phyloP scores from a whole-genome alignment of 371 early-diverging fungal genomes.

The Apophysomyces trapeziformis region DNA sequence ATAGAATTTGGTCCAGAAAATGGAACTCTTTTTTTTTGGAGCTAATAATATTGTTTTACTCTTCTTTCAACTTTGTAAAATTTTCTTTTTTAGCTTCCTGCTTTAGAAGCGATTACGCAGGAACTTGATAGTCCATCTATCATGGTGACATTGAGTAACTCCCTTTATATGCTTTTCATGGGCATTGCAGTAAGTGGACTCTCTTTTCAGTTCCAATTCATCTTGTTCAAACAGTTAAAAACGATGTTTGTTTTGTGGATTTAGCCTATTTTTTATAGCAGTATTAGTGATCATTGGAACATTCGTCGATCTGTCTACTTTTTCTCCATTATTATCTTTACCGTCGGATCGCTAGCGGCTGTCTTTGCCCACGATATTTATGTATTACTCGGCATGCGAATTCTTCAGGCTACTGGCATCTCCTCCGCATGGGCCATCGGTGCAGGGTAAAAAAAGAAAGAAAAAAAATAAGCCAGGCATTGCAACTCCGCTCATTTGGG shows the following conservation, averaged over 20 bases:
- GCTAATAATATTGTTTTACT: background rate
- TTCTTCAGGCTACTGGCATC: conserved; percentile 75
- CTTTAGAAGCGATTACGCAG: conserved; percentile 43
- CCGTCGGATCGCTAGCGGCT: conserved; percentile 69
- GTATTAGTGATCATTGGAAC: conserved; percentile 72
- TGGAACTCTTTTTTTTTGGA: too few relatives aligned
- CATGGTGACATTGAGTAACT: conserved; percentile 61
- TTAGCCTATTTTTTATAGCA: conserved; percentile 69
- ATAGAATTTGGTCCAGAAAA: too few relatives aligned
- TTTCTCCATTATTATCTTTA: conserved; percentile 62
- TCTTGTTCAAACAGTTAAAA: background rate
- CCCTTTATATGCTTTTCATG: conserved; percentile 67
- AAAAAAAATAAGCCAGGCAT: background rate
- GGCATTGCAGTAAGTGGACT: conserved; percentile 52
- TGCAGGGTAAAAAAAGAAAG: conserved; percentile 53
- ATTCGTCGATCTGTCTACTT: conserved; percentile 70
- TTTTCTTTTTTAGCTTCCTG: conserved; percentile 43
- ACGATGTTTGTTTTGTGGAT: background rate
- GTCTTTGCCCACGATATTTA: conserved; percentile 63
- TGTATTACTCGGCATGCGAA: conserved; percentile 67
- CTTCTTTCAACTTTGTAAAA: background rate
- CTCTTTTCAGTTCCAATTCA: too few relatives aligned
- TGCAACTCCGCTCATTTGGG: background rate
- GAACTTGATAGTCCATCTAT: conserved; percentile 47
- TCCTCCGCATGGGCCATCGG: conserved; percentile 82